Evolutionary conservation across 768 basidiomycete species (phyloP), one percentile per base, ranked within the genome.

Genomic region (Ephemerocybe angulata): DNA sequence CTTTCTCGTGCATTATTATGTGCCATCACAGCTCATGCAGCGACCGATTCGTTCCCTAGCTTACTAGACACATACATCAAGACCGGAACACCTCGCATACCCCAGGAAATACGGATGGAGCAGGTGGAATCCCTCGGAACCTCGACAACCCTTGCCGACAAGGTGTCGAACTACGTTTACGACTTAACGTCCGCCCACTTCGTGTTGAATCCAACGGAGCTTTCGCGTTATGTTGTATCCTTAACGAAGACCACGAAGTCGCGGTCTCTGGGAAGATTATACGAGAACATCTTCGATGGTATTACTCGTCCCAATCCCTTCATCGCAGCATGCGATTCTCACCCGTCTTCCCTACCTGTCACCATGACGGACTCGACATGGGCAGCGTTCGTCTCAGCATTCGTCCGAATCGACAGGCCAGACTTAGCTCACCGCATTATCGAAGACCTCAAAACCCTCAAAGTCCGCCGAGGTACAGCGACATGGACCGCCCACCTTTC

Each of bases 401-500:
- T 90, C 59, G 69, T 90, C 38, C 77, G 74, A 53, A 75, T 77
- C 57, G 73, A 78, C 33, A 71, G 79, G 28, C 72, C 72, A 40
- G 84, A 87, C 50, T 67, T 85, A 21, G 89, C 85, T 3, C 79
- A 77, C 41, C 69, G 71, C 22, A 63, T 91, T 4, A 92, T 90
- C 71, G 51, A 71, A 17, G 60, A 67, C 33, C 69, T 77, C 21
- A 77, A 76, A 15, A 60, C 66, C 31, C 69, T 77, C 21, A 77
- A 76, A 1, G 66, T 87, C 33, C 66, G 55, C 33, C 84, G 85
- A n/a, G 77, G 77, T 1, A 67, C 80, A 8, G 70, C 75, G 25
- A 78, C 83, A 47, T 93, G 91, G 90, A 89, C 81, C 10, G 81
- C 84, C 15, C 75, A 91, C 41, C 71, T 94, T 33, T 80, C 85